Base-by-base conservation (phyloP, 2,329 filamentous ascomycete species). In the Mycocentrospora acerina region DNA sequence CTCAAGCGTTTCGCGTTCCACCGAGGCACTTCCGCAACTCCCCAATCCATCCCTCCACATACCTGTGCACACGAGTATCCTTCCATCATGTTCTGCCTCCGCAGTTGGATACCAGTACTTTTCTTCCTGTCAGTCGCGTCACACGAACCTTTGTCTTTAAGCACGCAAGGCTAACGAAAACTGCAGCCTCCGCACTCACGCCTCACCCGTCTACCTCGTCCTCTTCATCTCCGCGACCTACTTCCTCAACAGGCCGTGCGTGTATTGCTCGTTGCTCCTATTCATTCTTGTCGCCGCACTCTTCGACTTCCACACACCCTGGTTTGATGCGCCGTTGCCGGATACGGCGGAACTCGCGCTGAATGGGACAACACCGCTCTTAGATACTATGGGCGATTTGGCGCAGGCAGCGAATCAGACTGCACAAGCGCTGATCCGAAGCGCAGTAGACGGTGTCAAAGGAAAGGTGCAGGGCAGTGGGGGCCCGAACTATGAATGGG, bases 221-320 rank as follows among this genome's bases (percentile, higher is more conserved):
- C 68, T 75, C 62, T 76, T 75, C 63, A 67, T 98, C 73, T 78
- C 89, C 51, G 89, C 90, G 68, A 95, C 90, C 51, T 97, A 95
- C 76, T 88, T 95, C 71, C 83, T 98, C 59, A 95, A 96, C 72
- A 85, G 91, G 38, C 93, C 93, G 37, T 98, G 93, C 74, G 85
- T 95, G 57, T 98, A 98, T 78, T 98, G 93, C 80, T 95, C 90
- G 45, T 83, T 96, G 46, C 85, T 98, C 37, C 88, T 98, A 32
- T 80, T 95, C 51, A 90, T 97, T 57, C 88, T 98, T 55, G 95
- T 96, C 74, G 80, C 90, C 53, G 94, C 90, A 66, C 93, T 97
- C 73, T 93, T 97, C 75, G 91, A 97, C 73, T 86, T 96, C 59
- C 79, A 76, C 53, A 86, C 83, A 59, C 89, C 94, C 72, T 97